These are phyloP conservation scores for Chaetomium globosum DNA, from an alignment of 2,329 filamentous ascomycete genomes.

Conservation along the genomic window DNA sequence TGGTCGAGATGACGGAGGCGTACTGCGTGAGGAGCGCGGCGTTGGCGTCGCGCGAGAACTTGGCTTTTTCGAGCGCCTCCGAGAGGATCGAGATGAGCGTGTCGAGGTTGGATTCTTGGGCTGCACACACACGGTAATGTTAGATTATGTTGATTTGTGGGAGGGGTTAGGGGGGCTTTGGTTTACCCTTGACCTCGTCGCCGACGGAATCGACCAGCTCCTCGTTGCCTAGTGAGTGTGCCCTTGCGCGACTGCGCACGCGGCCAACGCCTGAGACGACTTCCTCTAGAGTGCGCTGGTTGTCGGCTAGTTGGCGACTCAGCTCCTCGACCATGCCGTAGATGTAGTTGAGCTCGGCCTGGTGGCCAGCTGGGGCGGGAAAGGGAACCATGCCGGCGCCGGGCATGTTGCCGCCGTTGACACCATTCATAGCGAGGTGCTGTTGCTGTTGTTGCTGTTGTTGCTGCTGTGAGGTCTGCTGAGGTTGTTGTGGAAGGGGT, in stretches of 20 bases:
- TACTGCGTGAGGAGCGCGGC: slow-evolving; percentile 61
- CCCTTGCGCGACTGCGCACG: slow-evolving; percentile 60
- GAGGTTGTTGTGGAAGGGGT: slow-evolving; percentile 18
- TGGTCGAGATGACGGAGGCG: slow-evolving; percentile 57
- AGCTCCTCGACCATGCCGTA: slow-evolving; percentile 69
- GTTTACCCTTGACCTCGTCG: slow-evolving; percentile 59
- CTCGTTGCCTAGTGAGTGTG: slow-evolving; percentile 58
- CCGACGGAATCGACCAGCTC: slow-evolving; percentile 59
- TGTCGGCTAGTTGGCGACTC: slow-evolving; percentile 64
- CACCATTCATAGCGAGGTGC: slow-evolving; percentile 50
- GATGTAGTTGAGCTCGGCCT: slow-evolving; percentile 69
- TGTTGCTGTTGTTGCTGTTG: slow-evolving; percentile 28
- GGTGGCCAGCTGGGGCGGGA: slow-evolving; percentile 67
- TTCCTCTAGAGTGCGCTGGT: slow-evolving; percentile 62
- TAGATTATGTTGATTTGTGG: neutral
- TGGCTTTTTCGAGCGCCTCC: slow-evolving; percentile 64
- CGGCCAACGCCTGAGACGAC: slow-evolving; percentile 65
- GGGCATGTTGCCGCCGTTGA: slow-evolving; percentile 53
- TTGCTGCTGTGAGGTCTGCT: slow-evolving; percentile 29
- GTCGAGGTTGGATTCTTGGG: slow-evolving; percentile 63
- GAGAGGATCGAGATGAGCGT: slow-evolving; percentile 62
- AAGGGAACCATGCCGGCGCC: slow-evolving; percentile 50
- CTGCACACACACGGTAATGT: slow-evolving; percentile 41
- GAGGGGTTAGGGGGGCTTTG: neutral
- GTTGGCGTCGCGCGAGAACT: slow-evolving; percentile 63